Evolutionary conservation across 805 yeast species (phyloP).

Genomic region (Candida chilensis): DNA sequence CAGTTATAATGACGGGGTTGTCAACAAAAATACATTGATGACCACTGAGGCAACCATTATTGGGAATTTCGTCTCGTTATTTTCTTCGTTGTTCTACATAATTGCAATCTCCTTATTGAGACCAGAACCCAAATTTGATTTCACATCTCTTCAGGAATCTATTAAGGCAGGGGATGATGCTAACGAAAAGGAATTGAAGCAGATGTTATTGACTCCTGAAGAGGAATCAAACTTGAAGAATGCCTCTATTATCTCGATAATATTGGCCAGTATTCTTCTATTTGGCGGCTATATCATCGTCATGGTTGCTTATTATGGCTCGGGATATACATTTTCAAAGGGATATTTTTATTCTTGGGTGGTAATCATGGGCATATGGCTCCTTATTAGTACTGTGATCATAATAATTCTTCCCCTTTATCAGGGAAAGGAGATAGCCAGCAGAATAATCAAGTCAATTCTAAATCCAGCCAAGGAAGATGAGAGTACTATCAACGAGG

Average conservation of each 20-base stretch:
- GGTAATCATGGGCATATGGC: conserved; percentile 25
- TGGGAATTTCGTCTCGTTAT: conserved; percentile 15
- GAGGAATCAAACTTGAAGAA: too few relatives aligned
- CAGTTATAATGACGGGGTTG: conserved; percentile 10
- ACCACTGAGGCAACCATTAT: conserved; percentile 11
- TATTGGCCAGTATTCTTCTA: conserved; percentile 4
- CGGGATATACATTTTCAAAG: conserved; percentile 20
- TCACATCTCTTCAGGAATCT: too few relatives aligned
- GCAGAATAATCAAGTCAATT: background rate
- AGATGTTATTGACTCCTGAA: too few relatives aligned
- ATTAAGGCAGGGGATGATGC: too few relatives aligned
- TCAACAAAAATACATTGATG: conserved; percentile 13
- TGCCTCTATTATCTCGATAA: too few relatives aligned
- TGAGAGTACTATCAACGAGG: too few relatives aligned
- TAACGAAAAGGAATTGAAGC: too few relatives aligned
- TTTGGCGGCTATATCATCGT: conserved; percentile 17
- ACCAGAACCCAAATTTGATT: conserved; percentile 15
- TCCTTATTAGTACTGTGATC: conserved; percentile 20
- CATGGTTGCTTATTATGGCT: conserved; percentile 20
- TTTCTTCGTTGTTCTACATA: conserved; percentile 12
- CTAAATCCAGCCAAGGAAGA: too few relatives aligned
- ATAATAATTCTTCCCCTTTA: conserved; percentile 22
- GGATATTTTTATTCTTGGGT: conserved; percentile 23
- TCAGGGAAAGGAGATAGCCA: conserved; percentile 5
- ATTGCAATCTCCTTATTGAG: conserved; percentile 14